Evolutionary conservation across 805 yeast species (phyloP), one percentile per base, ranked within the genome.

Genomic region (Metschnikowia kofuensis): DNA sequence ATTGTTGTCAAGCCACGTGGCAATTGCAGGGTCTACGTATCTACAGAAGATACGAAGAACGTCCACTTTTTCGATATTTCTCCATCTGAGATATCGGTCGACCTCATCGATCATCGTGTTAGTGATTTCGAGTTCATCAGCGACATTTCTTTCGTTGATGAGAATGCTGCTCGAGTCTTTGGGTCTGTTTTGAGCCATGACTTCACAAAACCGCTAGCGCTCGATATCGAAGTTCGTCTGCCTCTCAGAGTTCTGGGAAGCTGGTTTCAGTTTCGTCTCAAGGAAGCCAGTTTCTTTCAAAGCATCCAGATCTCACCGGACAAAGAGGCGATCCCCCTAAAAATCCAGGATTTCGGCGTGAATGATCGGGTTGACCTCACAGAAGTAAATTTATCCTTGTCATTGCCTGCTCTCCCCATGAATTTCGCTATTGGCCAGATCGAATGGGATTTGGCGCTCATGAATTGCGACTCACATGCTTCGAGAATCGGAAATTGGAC

Each of bases 381-480:
- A 6, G 31, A 32, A 29, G 39, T 47, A 27, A 9, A 12, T 12
- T 37, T 42, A 14, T 31, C 38, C 1, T 35, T 31, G 7, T 8
- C 21, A 6, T 11, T 42, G 8, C 26, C 39, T 2, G 35, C 42
- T 8, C 26, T 47, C 12, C 49, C 49, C 15, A 28, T 38, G n/a
- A 38, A 37, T 7, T 51, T 60, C 11, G 39, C 50, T 4, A 39
- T 69, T 8, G 59, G 50, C 7, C 31, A 56, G 7, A 56, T 66
- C 12, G 56, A 61, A 40, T 66, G 70, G 72, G 60, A 63, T 37
- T 35, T 69, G 1, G 54, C 59, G 9, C 40, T 70, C 2, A 49
- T 58, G 27, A 66, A 64, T 46, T 69, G 74, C 53, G 38, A 58
- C 7, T 42, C 40, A 3, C 38, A 55, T 2, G 54, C 58, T 10